Base-by-base conservation (phyloP, 192 early-diverging fungal genomes). In the Rhizophagus prolifer region DNA sequence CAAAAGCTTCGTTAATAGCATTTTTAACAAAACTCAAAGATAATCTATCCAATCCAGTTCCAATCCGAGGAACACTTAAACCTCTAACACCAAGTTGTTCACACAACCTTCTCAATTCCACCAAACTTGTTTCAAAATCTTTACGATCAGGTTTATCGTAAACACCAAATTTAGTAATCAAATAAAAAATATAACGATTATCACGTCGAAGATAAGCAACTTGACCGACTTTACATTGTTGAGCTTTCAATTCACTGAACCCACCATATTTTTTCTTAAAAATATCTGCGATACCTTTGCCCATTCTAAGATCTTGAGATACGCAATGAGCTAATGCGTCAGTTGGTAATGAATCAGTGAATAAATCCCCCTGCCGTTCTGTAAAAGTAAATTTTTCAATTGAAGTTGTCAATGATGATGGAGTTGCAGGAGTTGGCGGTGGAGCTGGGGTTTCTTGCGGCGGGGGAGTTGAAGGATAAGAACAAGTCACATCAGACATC, bases 341-440 rank as follows among this genome's bases (percentile, higher is more conserved):
- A 10, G 70, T 74, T 36, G 77, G 44, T 31, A 60, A 13, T 16
- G 73, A 60, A n/a, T 34, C 46, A 13, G 28, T 58, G 26, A 83
- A 81, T 23, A 83, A 64, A 47, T 81, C 70, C 19, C 78, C 80
- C 76, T 76, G 61, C 19, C n/a, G 44, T 70, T 83, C 80, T 79
- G 77, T 73, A 70, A 83, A 79, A 3, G 41, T 30, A 19, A 66
- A 66, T 30, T 36, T 66, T 25, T 54, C 47, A 54, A 13, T 5
- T 54, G 46, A 16, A 16, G 47, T 19, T 54, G 47, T 1, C 41
- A 10, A 44, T 44, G 41, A 44, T 44, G 12, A 54, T 54, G 47
- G 47, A 21, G 47, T 54, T 19, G 13, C 47, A 54, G 47, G 47
- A 54, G 47, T 54, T 54, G 47, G 47, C 13, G 14, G 47, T 54